A percentile compares a stretch with the other conserved stretches of the same genome.
Conservation (phyloP, 306 rosid genomes). For the Cercis canadensis region DNA sequence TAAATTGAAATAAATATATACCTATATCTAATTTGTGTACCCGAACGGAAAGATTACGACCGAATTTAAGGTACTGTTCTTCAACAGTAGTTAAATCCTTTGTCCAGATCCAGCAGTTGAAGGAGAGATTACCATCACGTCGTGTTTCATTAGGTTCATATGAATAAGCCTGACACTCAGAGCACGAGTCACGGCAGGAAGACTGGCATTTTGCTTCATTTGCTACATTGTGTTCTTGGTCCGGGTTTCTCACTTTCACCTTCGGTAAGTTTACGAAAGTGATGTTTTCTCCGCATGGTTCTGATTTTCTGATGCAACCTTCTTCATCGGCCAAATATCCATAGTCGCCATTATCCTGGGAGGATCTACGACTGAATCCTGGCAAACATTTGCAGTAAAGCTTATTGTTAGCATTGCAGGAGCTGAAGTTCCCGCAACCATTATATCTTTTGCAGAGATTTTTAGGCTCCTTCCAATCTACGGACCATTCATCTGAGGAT, state of each 20-base stretch:
- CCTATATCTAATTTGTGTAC: background rate
- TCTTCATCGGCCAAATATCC: background rate
- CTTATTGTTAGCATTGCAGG: conserved; percentile 21
- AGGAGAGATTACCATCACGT: too few relatives aligned
- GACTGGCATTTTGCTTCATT: conserved; percentile 39
- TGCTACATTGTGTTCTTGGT: accelerated
- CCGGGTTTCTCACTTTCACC: background rate
- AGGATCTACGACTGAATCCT: conserved; percentile 20
- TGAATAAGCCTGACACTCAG: conserved; percentile 48
- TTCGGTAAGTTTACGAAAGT: conserved; percentile 35
- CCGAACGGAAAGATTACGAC: conserved; percentile 21
- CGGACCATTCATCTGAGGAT: accelerated
- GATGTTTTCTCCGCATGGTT: background rate
- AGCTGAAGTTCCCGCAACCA: conserved; percentile 46
- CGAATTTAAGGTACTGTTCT: background rate
- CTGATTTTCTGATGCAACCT: conserved; percentile 36
- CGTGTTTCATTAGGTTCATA: background rate
- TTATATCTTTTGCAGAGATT: conserved; percentile 18
- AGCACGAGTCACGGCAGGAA: background rate
- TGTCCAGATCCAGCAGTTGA: conserved; percentile 41
- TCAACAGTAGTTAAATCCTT: conserved; percentile 3
- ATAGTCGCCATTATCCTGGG: background rate
- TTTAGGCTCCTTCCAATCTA: background rate
- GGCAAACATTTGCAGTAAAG: conserved; percentile 50
- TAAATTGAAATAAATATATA: too few relatives aligned